Percentiles rank a stretch among this genome's conserved stretches.
Conservation (phyloP, 2,329 filamentous ascomycete species). For the Gaeumannomyces sp. region DNA sequence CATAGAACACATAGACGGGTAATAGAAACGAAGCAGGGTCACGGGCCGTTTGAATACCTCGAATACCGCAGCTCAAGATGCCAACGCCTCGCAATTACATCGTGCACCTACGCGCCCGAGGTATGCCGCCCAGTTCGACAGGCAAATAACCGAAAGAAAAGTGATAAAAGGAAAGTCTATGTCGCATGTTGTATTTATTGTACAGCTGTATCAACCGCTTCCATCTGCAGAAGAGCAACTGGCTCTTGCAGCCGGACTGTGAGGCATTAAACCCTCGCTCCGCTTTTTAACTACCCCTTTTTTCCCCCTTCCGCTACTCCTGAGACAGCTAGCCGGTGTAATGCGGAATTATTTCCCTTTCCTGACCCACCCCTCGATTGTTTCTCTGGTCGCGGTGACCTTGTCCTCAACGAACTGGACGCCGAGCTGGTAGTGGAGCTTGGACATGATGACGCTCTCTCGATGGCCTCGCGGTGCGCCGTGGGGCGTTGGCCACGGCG, state of each 20-base stretch:
- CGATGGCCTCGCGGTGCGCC: conserved; percentile 60
- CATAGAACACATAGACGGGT: not conserved
- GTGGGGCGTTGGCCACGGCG: conserved; percentile 74
- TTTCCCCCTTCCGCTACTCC: not conserved
- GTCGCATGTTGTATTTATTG: not conserved
- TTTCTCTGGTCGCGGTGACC: conserved; percentile 68
- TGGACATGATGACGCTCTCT: conserved; percentile 65
- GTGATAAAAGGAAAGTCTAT: conserved; percentile 8
- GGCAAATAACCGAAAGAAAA: not conserved
- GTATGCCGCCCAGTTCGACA: too few species aligned
- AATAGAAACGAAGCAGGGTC: not conserved
- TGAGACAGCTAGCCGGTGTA: not conserved
- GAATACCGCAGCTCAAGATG: too few species aligned
- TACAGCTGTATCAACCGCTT: not conserved
- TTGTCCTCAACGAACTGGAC: conserved; percentile 72
- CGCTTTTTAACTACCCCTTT: not conserved
- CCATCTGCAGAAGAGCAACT: not conserved
- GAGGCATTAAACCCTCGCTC: conserved; percentile 3
- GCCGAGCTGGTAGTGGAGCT: conserved; percentile 65
- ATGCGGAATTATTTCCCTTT: conserved; percentile 64
- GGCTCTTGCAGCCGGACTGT: not conserved
- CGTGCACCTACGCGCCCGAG: too few species aligned
- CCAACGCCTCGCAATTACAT: too few species aligned
- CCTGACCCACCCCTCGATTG: conserved; percentile 82
- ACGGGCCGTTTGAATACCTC: not conserved